These are phyloP conservation scores for Metarhizium anisopliae DNA, from an alignment of 2,329 filamentous ascomycete species.

Conservation along the genomic window DNA sequence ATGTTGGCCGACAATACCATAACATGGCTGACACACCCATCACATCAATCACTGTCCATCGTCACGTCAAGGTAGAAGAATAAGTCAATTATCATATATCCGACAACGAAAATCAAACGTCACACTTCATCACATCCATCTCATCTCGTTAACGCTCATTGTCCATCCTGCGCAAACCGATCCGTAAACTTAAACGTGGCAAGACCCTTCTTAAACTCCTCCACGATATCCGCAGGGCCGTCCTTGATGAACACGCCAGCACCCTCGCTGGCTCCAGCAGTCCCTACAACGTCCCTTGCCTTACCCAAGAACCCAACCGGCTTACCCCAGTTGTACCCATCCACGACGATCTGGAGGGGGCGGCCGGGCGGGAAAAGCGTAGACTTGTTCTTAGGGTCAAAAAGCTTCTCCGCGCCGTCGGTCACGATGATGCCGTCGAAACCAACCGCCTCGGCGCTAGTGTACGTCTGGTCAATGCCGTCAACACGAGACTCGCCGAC, in stretches of 20 bases:
- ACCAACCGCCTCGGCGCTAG: constrained; percentile 49
- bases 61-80: no score
- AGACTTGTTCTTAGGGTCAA: constrained; percentile 32
- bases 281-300: constrained; percentile 25
- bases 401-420: constrained; percentile 43
- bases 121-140: no score
- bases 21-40: no score
- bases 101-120: no score
- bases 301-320: constrained; percentile 52
- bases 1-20: no score
- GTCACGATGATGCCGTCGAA: constrained; percentile 57
- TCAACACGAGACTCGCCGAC: constrained; percentile 48
- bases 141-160: not conserved
- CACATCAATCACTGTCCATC: no score
- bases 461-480: constrained; percentile 56
- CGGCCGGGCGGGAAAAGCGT: constrained; percentile 55
- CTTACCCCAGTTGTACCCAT: constrained; percentile 62
- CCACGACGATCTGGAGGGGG: constrained; percentile 52
- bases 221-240: constrained; percentile 29
- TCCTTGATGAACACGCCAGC: constrained; percentile 31
- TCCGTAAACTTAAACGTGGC: constrained; percentile 57
- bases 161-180: constrained; percentile 49
- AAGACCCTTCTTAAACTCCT: constrained; percentile 47
- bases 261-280: constrained; percentile 33
- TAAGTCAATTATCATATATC: no score